phyloP scores from a whole-genome alignment of 495 filamentous ascomycete genomes.

The Penicillium steckii region DNA sequence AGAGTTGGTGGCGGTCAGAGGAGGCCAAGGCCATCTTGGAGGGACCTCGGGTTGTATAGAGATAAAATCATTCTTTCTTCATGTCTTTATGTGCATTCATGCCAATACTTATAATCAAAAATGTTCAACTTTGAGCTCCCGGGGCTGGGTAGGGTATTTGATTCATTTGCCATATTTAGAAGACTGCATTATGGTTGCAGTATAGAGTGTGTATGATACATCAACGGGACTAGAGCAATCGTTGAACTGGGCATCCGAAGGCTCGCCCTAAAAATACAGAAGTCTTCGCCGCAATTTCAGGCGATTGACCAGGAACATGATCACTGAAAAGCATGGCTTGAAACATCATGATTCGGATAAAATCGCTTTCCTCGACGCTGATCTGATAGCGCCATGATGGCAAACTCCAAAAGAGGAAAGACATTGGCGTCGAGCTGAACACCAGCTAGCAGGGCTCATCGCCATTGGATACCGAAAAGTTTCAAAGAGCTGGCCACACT shows the following conservation, averaged over 20 bases:
- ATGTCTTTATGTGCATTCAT: constrained; percentile 25
- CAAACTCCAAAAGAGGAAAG: no score
- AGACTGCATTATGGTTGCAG: background rate
- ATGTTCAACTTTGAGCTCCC: background rate
- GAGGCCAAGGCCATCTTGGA: constrained; percentile 67
- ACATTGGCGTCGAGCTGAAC: background rate
- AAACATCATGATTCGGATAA: background rate
- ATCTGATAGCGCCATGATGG: no score
- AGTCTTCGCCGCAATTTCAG: background rate
- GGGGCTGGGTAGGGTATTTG: background rate
- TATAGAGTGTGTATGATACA: constrained; percentile 17
- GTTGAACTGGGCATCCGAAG: background rate
- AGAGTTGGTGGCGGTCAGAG: constrained; percentile 79
- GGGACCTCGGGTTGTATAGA: constrained; percentile 39
- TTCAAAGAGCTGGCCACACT: constrained; percentile 43
- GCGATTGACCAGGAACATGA: background rate
- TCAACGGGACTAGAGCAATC: constrained; percentile 1
- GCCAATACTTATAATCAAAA: constrained; percentile 17
- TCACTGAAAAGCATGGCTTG: background rate
- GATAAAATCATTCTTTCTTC: constrained; percentile 1
- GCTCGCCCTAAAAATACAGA: constrained; percentile 13
- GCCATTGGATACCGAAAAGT: constrained; percentile 53
- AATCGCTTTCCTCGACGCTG: background rate
- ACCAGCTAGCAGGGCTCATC: constrained; percentile 24
- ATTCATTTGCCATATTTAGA: background rate